Percentiles rank a stretch among this genome's conserved stretches.
Conservation (phyloP, 495 filamentous ascomycete genomes). For the Monascus purpureus region DNA sequence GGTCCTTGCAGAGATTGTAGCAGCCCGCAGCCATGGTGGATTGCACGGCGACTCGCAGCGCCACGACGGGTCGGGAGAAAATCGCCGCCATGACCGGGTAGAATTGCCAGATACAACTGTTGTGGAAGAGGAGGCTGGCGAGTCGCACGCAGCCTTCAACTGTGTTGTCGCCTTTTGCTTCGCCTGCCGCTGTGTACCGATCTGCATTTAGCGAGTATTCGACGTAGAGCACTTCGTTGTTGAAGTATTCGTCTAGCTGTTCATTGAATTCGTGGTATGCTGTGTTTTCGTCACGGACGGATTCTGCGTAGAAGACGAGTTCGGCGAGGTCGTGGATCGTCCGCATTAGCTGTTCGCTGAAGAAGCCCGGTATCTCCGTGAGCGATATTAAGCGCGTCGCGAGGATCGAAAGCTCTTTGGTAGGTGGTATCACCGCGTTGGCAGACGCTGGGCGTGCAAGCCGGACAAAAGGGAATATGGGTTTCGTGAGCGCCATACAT, state of each 20-base stretch:
- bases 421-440: constrained; percentile 20
- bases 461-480: constrained; percentile 33
- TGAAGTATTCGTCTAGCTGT: constrained; percentile 32
- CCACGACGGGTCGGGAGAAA: constrained; percentile 25
- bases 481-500: constrained; percentile 29
- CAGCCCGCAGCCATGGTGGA: constrained; percentile 20
- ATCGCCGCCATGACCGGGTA: constrained; percentile 27
- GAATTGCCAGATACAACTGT: constrained; percentile 32
- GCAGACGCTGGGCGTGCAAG: constrained; percentile 21
- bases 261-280: constrained; percentile 23
- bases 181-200: constrained; percentile 47
- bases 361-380: constrained; percentile 26
- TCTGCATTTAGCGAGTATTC: constrained; percentile 30
- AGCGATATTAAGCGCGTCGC: constrained; percentile 24
- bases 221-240: constrained; percentile 29
- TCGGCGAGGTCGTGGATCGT: constrained; percentile 26
- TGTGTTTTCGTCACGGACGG: constrained; percentile 18
- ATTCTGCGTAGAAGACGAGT: constrained; percentile 29
- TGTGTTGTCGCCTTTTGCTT: constrained; percentile 37
- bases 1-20: constrained; percentile 22
- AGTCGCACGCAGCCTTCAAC: constrained; percentile 32
- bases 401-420: constrained; percentile 18
- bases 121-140: constrained; percentile 31
- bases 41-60: constrained; percentile 23
- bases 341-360: constrained; percentile 18